Conservation (phyloP, 768 basidiomycete genomes). For the Suillus clintonianus region DNA sequence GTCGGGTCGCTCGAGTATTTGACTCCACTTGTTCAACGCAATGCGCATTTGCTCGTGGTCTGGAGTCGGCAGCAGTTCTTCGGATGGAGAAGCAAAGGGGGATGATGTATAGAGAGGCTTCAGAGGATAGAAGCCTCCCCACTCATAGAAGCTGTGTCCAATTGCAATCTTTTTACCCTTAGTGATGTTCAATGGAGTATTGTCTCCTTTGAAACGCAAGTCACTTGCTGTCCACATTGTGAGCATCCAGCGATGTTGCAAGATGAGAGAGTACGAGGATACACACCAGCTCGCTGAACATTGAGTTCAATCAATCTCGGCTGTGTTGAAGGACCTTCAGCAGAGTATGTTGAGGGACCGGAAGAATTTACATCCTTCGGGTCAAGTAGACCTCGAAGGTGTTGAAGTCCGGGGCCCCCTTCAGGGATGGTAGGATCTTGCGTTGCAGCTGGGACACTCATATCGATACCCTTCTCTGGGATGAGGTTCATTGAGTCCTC, state of each 20-base stretch:
- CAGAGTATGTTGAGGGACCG: neutral
- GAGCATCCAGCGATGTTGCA: neutral
- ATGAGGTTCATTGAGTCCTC: constrained; percentile 42
- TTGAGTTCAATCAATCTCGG: constrained; percentile 11
- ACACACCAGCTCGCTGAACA: constrained; percentile 30
- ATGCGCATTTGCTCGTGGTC: constrained; percentile 32
- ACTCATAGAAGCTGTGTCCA: constrained; percentile 33
- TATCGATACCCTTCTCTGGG: constrained; percentile 27
- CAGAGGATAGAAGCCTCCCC: constrained; percentile 33
- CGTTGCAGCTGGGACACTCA: constrained; percentile 32
- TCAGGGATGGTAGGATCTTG: constrained; percentile 16
- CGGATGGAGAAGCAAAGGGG: constrained; percentile 22
- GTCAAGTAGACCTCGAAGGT: constrained; percentile 30
- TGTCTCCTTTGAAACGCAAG: constrained; percentile 21
- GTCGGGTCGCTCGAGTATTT: constrained; percentile 31
- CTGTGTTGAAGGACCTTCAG: constrained; percentile 2
- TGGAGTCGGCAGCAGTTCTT: constrained; percentile 10
- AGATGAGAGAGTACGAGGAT: neutral
- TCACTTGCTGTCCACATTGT: constrained; percentile 11
- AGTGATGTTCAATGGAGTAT: constrained; percentile 29
- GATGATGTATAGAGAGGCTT: constrained; percentile 30
- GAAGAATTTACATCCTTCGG: constrained; percentile 5
- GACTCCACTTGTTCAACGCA: constrained; percentile 35
- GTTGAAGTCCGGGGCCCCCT: constrained; percentile 37
- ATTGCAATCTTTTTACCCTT: constrained; percentile 29